These are phyloP conservation scores for Nothopassalora personata DNA, from an alignment of 2,329 filamentous ascomycete genomes.

Conservation along the genomic window DNA sequence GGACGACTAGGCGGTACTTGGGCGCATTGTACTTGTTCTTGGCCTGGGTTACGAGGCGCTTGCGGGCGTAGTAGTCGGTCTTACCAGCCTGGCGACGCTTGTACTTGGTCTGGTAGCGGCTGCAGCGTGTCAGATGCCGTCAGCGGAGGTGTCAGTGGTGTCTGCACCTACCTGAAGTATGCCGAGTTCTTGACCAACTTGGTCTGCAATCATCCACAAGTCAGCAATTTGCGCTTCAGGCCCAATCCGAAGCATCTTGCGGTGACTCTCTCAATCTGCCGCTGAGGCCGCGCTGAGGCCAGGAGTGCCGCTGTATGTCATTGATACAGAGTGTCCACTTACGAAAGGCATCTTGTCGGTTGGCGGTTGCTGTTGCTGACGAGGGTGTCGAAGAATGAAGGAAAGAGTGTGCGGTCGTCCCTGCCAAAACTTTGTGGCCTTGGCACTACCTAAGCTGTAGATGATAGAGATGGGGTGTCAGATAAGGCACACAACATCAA, in stretches of 20 bases:
- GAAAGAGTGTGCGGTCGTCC: not conserved
- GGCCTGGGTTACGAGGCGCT: constrained; percentile 98
- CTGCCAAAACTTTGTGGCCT: not conserved
- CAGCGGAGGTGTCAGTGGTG: constrained; percentile 1
- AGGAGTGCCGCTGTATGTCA: not conserved
- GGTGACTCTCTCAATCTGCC: constrained; percentile 54
- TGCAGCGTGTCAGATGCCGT: constrained; percentile 37
- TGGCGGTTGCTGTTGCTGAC: constrained; percentile 1
- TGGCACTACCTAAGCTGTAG: not conserved
- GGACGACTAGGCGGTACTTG: constrained; percentile 99
- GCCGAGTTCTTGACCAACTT: constrained; percentile 96
- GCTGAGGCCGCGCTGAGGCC: not conserved
- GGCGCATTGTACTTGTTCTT: constrained; percentile 99
- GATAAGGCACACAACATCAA: too few species aligned
- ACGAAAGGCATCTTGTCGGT: constrained; percentile 42
- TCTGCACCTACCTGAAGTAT: constrained; percentile 83
- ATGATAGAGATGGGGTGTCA: too few species aligned
- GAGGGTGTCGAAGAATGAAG: not conserved
- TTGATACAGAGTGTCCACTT: not conserved
- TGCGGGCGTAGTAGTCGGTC: constrained; percentile 99
- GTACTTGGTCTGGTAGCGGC: constrained; percentile 99
- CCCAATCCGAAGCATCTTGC: constrained; percentile 96
- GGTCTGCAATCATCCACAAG: constrained; percentile 62
- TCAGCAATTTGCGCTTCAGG: constrained; percentile 99
- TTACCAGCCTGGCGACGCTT: constrained; percentile 92